These are phyloP conservation scores for Plantago elongata DNA, from an alignment of 257 asterid genomes.

Conservation along the genomic window DNA sequence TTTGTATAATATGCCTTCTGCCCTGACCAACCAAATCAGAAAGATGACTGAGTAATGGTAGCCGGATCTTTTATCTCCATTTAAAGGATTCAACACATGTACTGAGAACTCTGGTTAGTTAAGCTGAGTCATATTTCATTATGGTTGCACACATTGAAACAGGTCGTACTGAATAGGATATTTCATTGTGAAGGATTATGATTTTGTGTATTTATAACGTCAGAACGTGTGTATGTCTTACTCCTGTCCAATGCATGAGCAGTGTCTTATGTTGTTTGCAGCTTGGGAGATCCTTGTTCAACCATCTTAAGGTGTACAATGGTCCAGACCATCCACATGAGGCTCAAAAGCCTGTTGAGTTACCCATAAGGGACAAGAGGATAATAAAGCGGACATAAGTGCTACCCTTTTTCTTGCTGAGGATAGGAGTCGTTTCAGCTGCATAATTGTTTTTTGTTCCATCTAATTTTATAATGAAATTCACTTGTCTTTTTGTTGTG, in stretches of 20 bases:
- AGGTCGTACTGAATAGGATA: not conserved
- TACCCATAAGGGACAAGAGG: conserved; percentile 89
- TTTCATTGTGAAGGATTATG: not conserved
- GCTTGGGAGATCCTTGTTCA: conserved; percentile 85
- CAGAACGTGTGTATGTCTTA: not conserved
- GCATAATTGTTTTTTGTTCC: conserved; percentile 18
- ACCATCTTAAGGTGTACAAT: conserved; percentile 79
- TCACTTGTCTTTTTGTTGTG: not conserved
- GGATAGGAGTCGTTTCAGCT: conserved; percentile 8
- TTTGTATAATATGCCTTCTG: no score
- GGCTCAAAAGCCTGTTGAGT: conserved; percentile 74
- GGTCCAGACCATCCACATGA: conserved; percentile 96
- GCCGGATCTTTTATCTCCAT: no score
- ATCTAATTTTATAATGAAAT: not conserved
- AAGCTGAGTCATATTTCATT: not conserved
- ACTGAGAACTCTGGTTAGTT: no score
- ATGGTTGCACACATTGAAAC: not conserved
- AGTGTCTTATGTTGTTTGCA: conserved; percentile 34
- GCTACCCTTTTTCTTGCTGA: not conserved
- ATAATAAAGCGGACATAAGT: conserved; percentile 44
- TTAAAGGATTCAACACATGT: no score
- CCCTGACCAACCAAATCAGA: no score
- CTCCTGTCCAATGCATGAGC: conserved; percentile 11
- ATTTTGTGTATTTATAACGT: not conserved
- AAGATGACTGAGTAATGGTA: no score